Evolutionary conservation across 306 rosid species (phyloP), one percentile per base, ranked within the genome.

Genomic region (Glycyrrhiza uralensis): DNA sequence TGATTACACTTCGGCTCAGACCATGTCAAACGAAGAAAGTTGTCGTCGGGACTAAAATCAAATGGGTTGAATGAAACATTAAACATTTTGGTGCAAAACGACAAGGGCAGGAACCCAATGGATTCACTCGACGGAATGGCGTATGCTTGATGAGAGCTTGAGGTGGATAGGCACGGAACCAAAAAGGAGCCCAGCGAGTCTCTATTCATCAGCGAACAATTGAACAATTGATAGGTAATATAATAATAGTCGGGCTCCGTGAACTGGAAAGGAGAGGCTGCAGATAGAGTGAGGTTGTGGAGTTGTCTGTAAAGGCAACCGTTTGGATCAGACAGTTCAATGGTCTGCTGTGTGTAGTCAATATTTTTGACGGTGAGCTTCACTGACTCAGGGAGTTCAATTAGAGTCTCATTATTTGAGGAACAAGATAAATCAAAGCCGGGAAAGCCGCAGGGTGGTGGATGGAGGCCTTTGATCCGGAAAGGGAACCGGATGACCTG

Each of bases 401-500:
- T n/a, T n/a, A n/a, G 8, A 0, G 77, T 38, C 1, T 68, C 29
- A 2, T 51, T 44, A 5, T 9, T n/a, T 0, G 28, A 3, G 5
- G 72, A 23, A 50, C 92, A 87, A 7, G 64, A 49, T 13, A 87
- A 7, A 67, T 77, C 86, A 72, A 87, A 84, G 3, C 87, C 77
- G 0, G 82, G 82, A 26, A 71, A 63, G 3, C 77, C 77, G 39
- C 80, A 80, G 1, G 50, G 23, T 6, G 4, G 13, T 30, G 33
- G 72, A 4, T 80, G 84, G 0, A 13, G 7, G 18, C 33, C 46
- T 59, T 54, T 65, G 7, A 65, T 58, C 30, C 76, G 17, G 29
- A 85, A 87, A 6, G 88, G 92, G 69, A 85, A 83, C 28, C 58
- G 24, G 24, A 87, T 61, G 4, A 0, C 2, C 0, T 61, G 74